Percentiles rank a stretch among this genome's conserved stretches.
Conservation (phyloP, 768 basidiomycete species). For the Cubamyces sp. region DNA sequence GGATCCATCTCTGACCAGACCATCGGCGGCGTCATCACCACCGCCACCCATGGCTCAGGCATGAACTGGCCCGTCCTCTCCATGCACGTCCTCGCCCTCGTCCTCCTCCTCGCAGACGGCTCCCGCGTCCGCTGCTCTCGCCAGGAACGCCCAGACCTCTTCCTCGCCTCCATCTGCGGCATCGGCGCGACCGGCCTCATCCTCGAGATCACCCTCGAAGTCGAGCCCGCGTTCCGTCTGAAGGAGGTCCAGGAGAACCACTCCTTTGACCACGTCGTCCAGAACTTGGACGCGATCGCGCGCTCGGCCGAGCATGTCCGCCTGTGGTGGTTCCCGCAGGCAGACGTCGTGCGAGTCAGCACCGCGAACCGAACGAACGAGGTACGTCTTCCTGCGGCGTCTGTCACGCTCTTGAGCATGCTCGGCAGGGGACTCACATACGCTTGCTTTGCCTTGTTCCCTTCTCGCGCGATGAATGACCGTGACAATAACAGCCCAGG, state of each 20-base stretch:
- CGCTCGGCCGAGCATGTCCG: slow-evolving; percentile 84
- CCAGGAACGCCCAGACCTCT: slow-evolving; percentile 69
- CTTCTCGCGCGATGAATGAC: neutral
- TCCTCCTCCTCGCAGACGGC: slow-evolving; percentile 78
- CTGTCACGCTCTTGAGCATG: slow-evolving; percentile 4
- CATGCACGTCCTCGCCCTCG: slow-evolving; percentile 74
- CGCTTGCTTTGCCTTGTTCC: neutral
- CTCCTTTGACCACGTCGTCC: slow-evolving; percentile 64
- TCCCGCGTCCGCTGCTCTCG: slow-evolving; percentile 69
- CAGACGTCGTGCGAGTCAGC: slow-evolving; percentile 71
- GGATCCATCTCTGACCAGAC: slow-evolving; percentile 98
- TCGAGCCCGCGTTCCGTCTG: slow-evolving; percentile 82
- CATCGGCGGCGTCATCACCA: slow-evolving; percentile 88
- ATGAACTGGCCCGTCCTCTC: slow-evolving; percentile 79
- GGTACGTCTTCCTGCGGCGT: slow-evolving; percentile 48
- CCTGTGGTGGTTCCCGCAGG: slow-evolving; percentile 93
- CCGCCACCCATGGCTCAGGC: slow-evolving; percentile 95
- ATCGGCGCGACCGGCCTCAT: slow-evolving; percentile 91
- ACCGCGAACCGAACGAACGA: slow-evolving; percentile 75
- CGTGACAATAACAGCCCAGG: slow-evolving; percentile 56
- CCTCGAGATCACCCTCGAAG: slow-evolving; percentile 72
- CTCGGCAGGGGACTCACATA: neutral
- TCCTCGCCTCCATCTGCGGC: slow-evolving; percentile 88
- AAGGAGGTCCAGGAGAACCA: slow-evolving; percentile 69
- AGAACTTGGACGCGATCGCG: slow-evolving; percentile 57